Percentiles rank a stretch among this genome's conserved stretches.
Conservation (phyloP, 2,329 filamentous ascomycete genomes). For the Penicillium griseofulvum region DNA sequence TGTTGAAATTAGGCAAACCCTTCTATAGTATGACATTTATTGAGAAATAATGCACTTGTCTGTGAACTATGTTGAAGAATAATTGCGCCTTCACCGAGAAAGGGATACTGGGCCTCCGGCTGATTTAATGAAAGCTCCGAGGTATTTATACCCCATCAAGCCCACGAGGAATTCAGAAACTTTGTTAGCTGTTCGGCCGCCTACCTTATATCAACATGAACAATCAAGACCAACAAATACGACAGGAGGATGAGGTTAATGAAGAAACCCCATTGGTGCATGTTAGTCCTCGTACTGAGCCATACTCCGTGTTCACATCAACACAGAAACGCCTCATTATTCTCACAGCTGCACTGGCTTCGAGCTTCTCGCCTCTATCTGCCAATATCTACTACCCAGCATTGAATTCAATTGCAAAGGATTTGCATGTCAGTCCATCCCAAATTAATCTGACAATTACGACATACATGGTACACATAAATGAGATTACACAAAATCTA, state of each 20-base stretch:
- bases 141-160: not conserved
- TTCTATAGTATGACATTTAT: rapidly evolving
- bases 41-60: too few species aligned
- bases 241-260: not conserved
- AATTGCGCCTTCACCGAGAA: not conserved
- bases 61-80: not conserved
- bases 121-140: not conserved
- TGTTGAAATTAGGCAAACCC: rapidly evolving
- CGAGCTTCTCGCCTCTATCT: conserved; percentile 44
- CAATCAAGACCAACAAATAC: not conserved
- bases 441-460: conserved; percentile 33
- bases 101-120: not conserved
- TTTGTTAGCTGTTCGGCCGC: not conserved
- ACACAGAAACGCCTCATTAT: conserved; percentile 38
- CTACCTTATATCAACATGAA: not conserved
- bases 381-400: conserved; percentile 41
- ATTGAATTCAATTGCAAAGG: conserved; percentile 31
- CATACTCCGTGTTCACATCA: conserved; percentile 34
- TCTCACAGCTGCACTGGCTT: conserved; percentile 39
- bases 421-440: conserved; percentile 21
- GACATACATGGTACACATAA: conserved; percentile 31
- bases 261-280: conserved; percentile 22
- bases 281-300: not conserved
- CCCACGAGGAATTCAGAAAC: not conserved
- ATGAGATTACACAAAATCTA: not conserved